phyloP scores from a whole-genome alignment of 1,284 basidiomycete genomes.

The Trametes polyzona region DNA sequence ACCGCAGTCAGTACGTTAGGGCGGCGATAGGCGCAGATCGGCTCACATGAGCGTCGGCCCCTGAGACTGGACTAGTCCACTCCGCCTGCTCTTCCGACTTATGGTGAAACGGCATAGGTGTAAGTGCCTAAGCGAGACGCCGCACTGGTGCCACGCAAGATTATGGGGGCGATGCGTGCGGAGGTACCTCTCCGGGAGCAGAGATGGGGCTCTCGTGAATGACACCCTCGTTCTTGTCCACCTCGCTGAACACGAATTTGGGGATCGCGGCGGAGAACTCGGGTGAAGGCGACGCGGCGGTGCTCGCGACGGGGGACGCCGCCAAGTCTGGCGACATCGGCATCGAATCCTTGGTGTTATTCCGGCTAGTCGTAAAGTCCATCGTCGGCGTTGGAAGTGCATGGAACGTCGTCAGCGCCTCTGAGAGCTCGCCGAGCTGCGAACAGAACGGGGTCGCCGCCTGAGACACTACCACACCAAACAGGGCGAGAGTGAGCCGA shows the following conservation, averaged over 20 bases:
- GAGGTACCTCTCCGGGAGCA: constrained; percentile 18
- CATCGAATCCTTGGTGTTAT: constrained; percentile 36
- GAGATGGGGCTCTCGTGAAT: constrained; percentile 27
- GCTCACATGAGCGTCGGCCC: constrained; percentile 4
- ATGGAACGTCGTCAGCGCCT: constrained; percentile 61
- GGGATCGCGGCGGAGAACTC: constrained; percentile 21
- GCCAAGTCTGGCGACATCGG: constrained; percentile 18
- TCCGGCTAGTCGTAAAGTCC: constrained; percentile 42
- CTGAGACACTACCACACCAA: neutral
- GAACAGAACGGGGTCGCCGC: constrained; percentile 1
- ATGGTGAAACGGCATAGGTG: constrained; percentile 15
- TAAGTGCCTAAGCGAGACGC: constrained; percentile 5
- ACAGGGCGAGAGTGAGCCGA: constrained; percentile 1
- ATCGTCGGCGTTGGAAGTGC: constrained; percentile 56
- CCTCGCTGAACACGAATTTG: constrained; percentile 21
- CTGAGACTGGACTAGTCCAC: constrained; percentile 1
- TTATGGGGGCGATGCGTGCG: constrained; percentile 19
- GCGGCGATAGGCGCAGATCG: neutral
- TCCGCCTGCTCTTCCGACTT: constrained; percentile 8
- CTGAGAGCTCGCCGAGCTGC: constrained; percentile 63
- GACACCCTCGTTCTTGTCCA: constrained; percentile 17
- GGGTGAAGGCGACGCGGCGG: constrained; percentile 28
- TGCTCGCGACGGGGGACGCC: constrained; percentile 25
- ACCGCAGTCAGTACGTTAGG: neutral
- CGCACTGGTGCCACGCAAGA: constrained; percentile 1